Conservation (phyloP, 106 monocot species). For the Ottelia alismoides region DNA sequence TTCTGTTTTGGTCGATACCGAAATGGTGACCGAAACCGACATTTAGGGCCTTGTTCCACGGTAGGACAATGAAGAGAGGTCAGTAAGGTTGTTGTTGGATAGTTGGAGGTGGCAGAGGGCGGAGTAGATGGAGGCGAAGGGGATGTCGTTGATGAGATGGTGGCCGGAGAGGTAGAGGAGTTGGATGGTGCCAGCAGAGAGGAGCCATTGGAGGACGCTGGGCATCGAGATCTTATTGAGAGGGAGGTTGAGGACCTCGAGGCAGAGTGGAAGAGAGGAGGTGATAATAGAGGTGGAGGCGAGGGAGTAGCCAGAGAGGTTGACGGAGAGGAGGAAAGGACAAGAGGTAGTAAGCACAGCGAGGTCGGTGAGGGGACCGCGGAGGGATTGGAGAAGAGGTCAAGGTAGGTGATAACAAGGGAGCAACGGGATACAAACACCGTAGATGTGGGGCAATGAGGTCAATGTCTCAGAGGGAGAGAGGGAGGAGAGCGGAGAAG, state of each 20-base stretch:
- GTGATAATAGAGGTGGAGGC: not conserved
- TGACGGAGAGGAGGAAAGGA: conserved; percentile 11
- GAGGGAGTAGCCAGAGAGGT: conserved; percentile 12
- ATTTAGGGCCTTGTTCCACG: too few species aligned
- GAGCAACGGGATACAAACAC: conserved; percentile 11
- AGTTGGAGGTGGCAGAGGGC: conserved; percentile 9
- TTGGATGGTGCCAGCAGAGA: too few species aligned
- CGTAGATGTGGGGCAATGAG: conserved; percentile 19
- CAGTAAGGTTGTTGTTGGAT: conserved; percentile 13
- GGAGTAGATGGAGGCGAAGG: conserved; percentile 7
- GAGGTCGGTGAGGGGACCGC: conserved; percentile 33
- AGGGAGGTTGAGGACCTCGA: conserved; percentile 49
- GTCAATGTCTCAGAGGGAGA: conserved; percentile 34
- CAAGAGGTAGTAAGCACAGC: conserved; percentile 10
- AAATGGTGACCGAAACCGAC: too few species aligned
- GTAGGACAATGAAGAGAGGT: conserved; percentile 20
- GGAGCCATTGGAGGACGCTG: conserved; percentile 35
- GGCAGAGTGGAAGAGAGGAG: not conserved
- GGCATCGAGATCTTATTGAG: conserved; percentile 32
- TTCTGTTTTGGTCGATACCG: too few species aligned
- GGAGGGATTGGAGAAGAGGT: conserved; percentile 32
- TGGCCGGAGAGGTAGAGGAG: not conserved
- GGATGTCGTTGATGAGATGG: conserved; percentile 16
- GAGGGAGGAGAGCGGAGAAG: conserved; percentile 10
- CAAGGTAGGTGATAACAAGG: conserved; percentile 21